Percentiles rank a stretch among this genome's conserved stretches.
Conservation (phyloP, 2,329 filamentous ascomycete genomes). For the Apiospora phragmitis region DNA sequence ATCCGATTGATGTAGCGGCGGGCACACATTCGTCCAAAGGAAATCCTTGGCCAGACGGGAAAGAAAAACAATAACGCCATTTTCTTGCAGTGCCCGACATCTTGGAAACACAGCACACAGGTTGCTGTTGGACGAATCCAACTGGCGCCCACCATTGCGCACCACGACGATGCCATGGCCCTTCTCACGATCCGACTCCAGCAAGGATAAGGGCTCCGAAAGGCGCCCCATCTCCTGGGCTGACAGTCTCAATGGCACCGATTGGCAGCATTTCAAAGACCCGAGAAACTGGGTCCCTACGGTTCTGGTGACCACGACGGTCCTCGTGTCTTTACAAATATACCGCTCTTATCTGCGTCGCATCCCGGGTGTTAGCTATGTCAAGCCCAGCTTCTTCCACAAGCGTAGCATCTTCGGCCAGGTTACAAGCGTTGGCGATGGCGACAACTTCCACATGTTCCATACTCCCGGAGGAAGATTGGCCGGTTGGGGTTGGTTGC, state of each 20-base stretch:
- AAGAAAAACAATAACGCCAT: background rate
- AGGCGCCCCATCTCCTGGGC: slow-evolving; percentile 39
- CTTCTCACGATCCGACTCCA: slow-evolving; percentile 21
- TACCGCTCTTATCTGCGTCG: slow-evolving; percentile 81
- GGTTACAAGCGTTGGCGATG: slow-evolving; percentile 94
- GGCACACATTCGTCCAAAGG: background rate
- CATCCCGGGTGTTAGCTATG: slow-evolving; percentile 74
- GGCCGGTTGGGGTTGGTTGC: slow-evolving; percentile 90
- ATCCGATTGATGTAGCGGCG: background rate
- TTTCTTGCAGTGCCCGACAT: background rate
- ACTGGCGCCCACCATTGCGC: background rate
- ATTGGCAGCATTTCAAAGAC: slow-evolving; percentile 57
- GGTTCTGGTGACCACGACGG: slow-evolving; percentile 54
- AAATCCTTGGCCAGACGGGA: background rate
- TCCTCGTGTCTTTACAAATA: slow-evolving; percentile 55
- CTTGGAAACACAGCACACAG: background rate
- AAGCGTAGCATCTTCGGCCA: slow-evolving; percentile 76
- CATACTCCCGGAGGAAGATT: slow-evolving; percentile 91
- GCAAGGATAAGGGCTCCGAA: slow-evolving; percentile 29
- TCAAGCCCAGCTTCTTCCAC: slow-evolving; percentile 74
- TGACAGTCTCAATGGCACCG: slow-evolving; percentile 45
- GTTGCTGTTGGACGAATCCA: background rate
- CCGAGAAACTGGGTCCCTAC: slow-evolving; percentile 56
- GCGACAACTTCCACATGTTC: slow-evolving; percentile 91
- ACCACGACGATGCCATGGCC: slow-evolving; percentile 32